Evolutionary conservation across 2,329 filamentous ascomycete species (phyloP), one percentile per base, ranked within the genome.

Genomic region (Ramularia collo-cygni): DNA sequence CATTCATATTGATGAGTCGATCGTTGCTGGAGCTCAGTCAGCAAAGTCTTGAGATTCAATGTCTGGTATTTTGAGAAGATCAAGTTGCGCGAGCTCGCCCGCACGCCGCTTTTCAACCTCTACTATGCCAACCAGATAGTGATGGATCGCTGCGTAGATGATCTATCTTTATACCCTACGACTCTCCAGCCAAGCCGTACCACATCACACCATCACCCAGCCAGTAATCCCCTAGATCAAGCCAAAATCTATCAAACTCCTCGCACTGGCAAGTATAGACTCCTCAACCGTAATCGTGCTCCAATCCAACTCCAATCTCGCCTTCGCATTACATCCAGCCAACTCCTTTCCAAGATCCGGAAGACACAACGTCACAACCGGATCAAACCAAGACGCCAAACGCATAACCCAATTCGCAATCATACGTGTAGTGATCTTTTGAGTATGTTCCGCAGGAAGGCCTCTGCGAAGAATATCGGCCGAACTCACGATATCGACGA

Each of bases 351-450:
- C 46, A 8, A 49, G 27, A 38, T 49, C 46, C 15, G 46, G 46
- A 28, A 49, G 21, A 34, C 46, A 49, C n/a, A 49, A 38, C 8
- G 37, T 36, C 8, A 49, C 46, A 3, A 49, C 46, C 13, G 46
- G 46, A 35, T 49, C 46, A 28, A 49, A 49, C 27, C 46, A 49
- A 1, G 43, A 41, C 5, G 46, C 46, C n/a, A 44, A 40, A n/a
- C 46, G 36, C 46, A 49, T 49, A 2, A 49, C 43, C 34, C 46
- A 49, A 15, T 49, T 49, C 17, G 46, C 40, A 10, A 49, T 12
- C 14, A 38, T 46, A 4, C 43, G 28, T 9, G 43, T 49, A 8
- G 43, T 44, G 9, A 49, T 39, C 37, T 46, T 49, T 4, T 38
- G 30, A 17, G 46, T 49, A 33, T 42, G 46, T 16, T 49, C 46